Evolutionary conservation across 2,329 filamentous ascomycete genomes (phyloP), one percentile per base, ranked within the genome.

Genomic region (Corinectria fuckeliana): DNA sequence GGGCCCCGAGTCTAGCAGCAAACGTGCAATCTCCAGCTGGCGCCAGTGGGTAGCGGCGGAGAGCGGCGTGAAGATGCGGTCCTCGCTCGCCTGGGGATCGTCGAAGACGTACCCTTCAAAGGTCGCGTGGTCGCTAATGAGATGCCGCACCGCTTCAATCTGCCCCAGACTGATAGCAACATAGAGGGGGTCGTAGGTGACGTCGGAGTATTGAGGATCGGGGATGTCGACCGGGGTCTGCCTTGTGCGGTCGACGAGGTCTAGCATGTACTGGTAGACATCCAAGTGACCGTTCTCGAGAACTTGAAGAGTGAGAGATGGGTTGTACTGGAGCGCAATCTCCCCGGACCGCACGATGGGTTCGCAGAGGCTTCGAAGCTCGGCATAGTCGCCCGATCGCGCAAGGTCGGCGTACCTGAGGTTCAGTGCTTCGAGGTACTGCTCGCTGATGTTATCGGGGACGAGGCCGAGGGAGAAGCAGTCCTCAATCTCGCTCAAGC

Each of bases 141-240:
- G 56, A 1, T 34, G 7, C 9, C 49, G 50, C 11, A 66, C 62
- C 18, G 58, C 44, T 36, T 60, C 54, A 7, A 58, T 34, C 21
- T 70, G 71, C 1, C 71, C 72, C 1, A 72, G 64, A 2, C 65
- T 63, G 44, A 74, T 74, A 26, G 72, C 69, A 7, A 72, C 64
- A 18, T 66, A 70, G 8, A 74, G 57, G 1, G 71, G 71, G 21
- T 74, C 60, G n/a, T 64, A 66, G 3, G 71, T 73, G 5, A 74
- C 59, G 28, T 74, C 70, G 8, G 62, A 26, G 11, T 65, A 60
- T 6, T 67, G 62, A 1, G 52, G 45, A 20, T 62, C 56, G 5
- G 60, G 56, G 9, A 59, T 18, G 3, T 61, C 38, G 3, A 38
- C 25, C 5, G 50, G 30, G 14, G 56, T 44, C 8, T 56, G 55